Evolutionary conservation across 1,284 basidiomycete genomes (phyloP), one percentile per base, ranked within the genome.

Genomic region (Boletellus sp.): DNA sequence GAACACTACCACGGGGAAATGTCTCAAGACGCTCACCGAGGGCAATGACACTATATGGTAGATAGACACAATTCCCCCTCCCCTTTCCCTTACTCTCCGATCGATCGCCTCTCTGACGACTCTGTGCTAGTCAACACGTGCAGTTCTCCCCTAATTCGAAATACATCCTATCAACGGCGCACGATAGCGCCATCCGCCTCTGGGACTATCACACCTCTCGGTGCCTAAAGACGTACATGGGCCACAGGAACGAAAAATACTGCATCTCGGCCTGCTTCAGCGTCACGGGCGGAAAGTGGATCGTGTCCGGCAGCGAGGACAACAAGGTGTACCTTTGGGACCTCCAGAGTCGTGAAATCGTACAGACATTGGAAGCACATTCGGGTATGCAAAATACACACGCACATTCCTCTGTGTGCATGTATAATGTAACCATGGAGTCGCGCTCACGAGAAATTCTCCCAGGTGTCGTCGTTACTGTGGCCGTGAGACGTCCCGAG

Each of bases 121-220:
- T 41, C 40, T 19, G 18, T 52, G 41, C 56, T 62, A 90, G 91
- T 54, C 89, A 92, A 67, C 86, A 89, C 58, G 90, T 93, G 13
- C 81, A 87, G 59, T 98, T 98, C 74, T 94, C 95, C 0, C 97
- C 96, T 1, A 95, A 94, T 60, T 92, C 91, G 5, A 90, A 91
- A 71, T 96, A 93, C 67, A 87, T 99, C 49, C 80, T 98, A 44
- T 91, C 92, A 1, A 89, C 93, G 0, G 89, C 94, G 0, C 86
- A 98, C 59, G 94, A 97, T 62, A 91, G 85, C 54, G 85, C 89
- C 0, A 90, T 98, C 56, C 83, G 96, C 0, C 76, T 99, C 13
- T 98, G 97, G 93, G 93, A 97, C 64, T 93, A 96, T 63, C 91
- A 95, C 60, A 91, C 89, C 0, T 88, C 89, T 2, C 86, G 91